Conservation (phyloP, 2,329 filamentous ascomycete genomes). For the Pezicula carpinea region DNA sequence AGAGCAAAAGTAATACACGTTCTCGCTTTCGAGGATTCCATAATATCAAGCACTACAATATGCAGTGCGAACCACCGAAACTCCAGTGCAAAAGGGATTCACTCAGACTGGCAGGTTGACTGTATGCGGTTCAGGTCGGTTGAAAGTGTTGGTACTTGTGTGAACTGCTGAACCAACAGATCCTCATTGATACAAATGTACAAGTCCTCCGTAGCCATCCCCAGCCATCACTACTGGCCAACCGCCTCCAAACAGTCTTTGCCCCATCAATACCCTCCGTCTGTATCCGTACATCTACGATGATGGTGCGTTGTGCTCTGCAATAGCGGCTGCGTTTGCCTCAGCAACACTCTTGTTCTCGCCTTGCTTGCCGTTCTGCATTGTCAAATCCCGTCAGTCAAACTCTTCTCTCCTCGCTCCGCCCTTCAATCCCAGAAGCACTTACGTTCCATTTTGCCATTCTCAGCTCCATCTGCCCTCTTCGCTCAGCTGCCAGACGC, state of each 20-base stretch:
- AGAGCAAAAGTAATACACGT: too few relatives aligned
- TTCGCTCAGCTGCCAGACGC: constrained; percentile 80
- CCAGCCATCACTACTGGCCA: constrained; percentile 1
- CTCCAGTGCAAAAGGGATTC: too few relatives aligned
- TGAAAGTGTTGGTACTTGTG: neutral
- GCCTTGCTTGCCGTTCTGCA: constrained; percentile 92
- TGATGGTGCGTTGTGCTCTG: constrained; percentile 17
- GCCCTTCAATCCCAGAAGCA: constrained; percentile 13
- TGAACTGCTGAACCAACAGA: constrained; percentile 13
- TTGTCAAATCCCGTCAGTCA: constrained; percentile 12
- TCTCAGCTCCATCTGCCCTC: constrained; percentile 82
- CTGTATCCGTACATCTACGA: constrained; percentile 14
- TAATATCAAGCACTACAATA: too few relatives aligned
- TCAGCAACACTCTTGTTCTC: constrained; percentile 69
- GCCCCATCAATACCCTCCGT: neutral
- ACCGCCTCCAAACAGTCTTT: neutral
- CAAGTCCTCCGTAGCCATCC: constrained; percentile 13
- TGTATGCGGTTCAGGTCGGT: too few relatives aligned
- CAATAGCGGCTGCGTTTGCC: constrained; percentile 41
- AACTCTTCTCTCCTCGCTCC: constrained; percentile 9
- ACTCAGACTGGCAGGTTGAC: too few relatives aligned
- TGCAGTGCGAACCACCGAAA: too few relatives aligned
- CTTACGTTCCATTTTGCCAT: constrained; percentile 96
- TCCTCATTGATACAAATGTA: constrained; percentile 26
- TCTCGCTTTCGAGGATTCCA: too few relatives aligned